These are phyloP conservation scores for Erucastrum elatum DNA, from an alignment of 345 rosid genomes.

Conservation along the genomic window DNA sequence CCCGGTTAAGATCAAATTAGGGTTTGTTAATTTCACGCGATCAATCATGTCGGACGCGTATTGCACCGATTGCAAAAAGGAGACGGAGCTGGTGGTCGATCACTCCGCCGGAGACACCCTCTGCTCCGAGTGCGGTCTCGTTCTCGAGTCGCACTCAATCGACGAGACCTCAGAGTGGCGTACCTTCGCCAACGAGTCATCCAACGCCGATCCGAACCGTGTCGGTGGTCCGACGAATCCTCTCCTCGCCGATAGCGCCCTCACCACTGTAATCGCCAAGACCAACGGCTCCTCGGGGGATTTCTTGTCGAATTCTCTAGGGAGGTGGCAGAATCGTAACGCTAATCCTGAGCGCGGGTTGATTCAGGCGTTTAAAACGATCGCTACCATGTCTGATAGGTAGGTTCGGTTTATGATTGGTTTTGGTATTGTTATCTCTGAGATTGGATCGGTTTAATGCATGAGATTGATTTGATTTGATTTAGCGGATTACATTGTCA, in stretches of 20 bases:
- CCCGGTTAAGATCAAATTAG: slow-evolving; percentile 2
- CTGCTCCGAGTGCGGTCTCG: slow-evolving; percentile 98
- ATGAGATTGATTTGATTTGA: too few relatives aligned
- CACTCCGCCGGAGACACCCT: slow-evolving; percentile 99
- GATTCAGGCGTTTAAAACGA: slow-evolving; percentile 87
- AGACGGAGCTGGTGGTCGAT: slow-evolving; percentile 94
- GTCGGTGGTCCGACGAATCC: slow-evolving; percentile 98
- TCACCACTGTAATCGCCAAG: slow-evolving; percentile 96
- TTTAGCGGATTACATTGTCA: slow-evolving; percentile 2
- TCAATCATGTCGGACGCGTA: slow-evolving; percentile 70
- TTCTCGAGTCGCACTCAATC: slow-evolving; percentile 94
- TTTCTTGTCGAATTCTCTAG: slow-evolving; percentile 82
- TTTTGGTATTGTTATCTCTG: too few relatives aligned
- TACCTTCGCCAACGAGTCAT: slow-evolving; percentile 92
- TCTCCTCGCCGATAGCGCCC: slow-evolving; percentile 80
- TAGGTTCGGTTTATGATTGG: not conserved
- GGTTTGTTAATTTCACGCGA: not conserved
- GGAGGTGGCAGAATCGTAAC: slow-evolving; percentile 99
- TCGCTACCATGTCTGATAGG: slow-evolving; percentile 98
- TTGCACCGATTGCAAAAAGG: slow-evolving; percentile 84
- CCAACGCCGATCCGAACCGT: slow-evolving; percentile 92
- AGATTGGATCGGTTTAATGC: not conserved
- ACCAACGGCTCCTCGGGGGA: slow-evolving; percentile 96
- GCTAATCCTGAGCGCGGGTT: slow-evolving; percentile 93
- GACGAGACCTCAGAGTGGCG: slow-evolving; percentile 99